These are phyloP conservation scores for Cryptococcus maquisensis DNA, from an alignment of 1,284 basidiomycete species.

Conservation along the genomic window DNA sequence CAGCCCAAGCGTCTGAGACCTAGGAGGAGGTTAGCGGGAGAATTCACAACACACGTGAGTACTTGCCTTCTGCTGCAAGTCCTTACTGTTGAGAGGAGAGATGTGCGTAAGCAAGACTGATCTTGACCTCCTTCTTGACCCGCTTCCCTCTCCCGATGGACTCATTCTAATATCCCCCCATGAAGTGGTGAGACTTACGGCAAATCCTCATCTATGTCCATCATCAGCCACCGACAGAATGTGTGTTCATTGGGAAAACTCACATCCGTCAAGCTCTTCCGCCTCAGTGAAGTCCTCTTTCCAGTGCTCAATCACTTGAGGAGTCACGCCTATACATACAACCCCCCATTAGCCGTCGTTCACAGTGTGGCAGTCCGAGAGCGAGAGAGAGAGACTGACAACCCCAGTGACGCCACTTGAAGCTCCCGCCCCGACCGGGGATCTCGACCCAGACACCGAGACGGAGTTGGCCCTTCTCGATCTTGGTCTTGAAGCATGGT, in stretches of 20 bases:
- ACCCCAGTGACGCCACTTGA: conserved; percentile 53
- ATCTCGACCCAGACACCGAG: conserved; percentile 74
- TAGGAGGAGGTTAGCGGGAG: conserved; percentile 18
- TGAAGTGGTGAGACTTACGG: conserved; percentile 17
- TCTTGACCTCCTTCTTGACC: not conserved
- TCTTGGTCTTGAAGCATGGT: conserved; percentile 72
- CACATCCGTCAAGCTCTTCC: conserved; percentile 52
- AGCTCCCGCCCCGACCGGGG: conserved; percentile 55
- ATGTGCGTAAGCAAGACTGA: not conserved
- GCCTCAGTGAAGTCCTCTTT: conserved; percentile 60
- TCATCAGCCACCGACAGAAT: conserved; percentile 1
- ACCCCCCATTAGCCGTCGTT: not conserved
- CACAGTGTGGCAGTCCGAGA: not conserved
- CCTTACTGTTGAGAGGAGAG: conserved; percentile 4
- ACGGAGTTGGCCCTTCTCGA: conserved; percentile 68
- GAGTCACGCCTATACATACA: conserved; percentile 59
- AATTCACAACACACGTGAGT: not conserved
- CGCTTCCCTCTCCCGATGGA: not conserved
- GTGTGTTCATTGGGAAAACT: conserved; percentile 1
- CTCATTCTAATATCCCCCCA: too few relatives aligned
- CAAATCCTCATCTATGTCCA: conserved; percentile 35
- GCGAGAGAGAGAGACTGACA: conserved; percentile 25
- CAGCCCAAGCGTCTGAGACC: conserved; percentile 64
- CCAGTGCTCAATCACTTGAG: conserved; percentile 66
- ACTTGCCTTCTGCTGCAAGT: conserved; percentile 52